phyloP scores from a whole-genome alignment of 2,329 filamentous ascomycete species.

The Neonectria neomacrospora region DNA sequence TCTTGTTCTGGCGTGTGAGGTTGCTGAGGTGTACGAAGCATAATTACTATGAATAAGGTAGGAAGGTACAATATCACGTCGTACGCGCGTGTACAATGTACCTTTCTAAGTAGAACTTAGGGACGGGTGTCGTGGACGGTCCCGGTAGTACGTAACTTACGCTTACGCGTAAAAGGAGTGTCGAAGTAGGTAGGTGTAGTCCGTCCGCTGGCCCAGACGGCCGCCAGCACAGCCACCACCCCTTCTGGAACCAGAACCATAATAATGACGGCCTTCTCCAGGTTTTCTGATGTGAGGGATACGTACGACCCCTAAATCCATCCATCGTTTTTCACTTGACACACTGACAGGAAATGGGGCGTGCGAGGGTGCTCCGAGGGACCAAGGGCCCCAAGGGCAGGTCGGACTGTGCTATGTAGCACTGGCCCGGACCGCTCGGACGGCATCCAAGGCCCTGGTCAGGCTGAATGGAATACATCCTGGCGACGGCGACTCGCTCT shows the following conservation, averaged over 20 bases:
- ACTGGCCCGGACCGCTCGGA: slow-evolving; percentile 15
- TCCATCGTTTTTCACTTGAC: slow-evolving; percentile 8
- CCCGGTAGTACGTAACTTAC: neutral
- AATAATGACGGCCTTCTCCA: slow-evolving; percentile 16
- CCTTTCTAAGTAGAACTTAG: too few species aligned
- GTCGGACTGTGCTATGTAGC: neutral
- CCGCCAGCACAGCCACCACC: slow-evolving; percentile 12
- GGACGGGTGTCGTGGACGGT: too few species aligned
- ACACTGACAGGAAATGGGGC: neutral
- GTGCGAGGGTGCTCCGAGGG: neutral
- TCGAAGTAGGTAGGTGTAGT: too few species aligned
- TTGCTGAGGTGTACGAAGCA: slow-evolving; percentile 8
- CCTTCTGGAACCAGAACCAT: slow-evolving; percentile 22
- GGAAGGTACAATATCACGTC: neutral
- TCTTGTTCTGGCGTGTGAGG: slow-evolving; percentile 10
- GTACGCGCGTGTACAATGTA: neutral
- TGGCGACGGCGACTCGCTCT: slow-evolving; percentile 11
- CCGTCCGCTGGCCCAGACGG: neutral
- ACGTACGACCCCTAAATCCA: slow-evolving; percentile 19
- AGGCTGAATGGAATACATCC: slow-evolving; percentile 17
- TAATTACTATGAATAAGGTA: slow-evolving; percentile 2
- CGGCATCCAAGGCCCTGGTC: slow-evolving; percentile 10
- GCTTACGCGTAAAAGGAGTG: neutral
- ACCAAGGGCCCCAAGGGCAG: slow-evolving; percentile 2
- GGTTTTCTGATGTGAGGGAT: slow-evolving; percentile 18